Evolutionary conservation across 768 basidiomycete species (phyloP).

Genomic region (Trametes meyenii): DNA sequence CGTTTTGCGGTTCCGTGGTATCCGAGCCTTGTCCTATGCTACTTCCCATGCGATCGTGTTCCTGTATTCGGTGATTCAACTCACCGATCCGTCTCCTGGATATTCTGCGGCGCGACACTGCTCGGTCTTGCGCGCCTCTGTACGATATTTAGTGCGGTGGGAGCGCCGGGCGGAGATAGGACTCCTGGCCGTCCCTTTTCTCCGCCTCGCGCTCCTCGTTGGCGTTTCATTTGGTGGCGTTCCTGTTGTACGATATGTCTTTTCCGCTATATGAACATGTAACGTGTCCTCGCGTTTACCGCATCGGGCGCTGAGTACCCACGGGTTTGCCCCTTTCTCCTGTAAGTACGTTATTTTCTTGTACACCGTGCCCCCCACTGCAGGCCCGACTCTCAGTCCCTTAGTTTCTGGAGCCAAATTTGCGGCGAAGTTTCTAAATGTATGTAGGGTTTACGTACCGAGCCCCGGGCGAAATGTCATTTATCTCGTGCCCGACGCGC

Average conservation of each 20-base stretch:
- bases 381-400: slow-evolving; percentile 2
- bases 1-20: neutral
- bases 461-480: slow-evolving; percentile 6
- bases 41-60: neutral
- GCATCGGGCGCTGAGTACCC: neutral
- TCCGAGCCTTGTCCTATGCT: neutral
- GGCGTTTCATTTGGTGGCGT: slow-evolving; percentile 12
- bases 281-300: neutral
- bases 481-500: slow-evolving; percentile 9
- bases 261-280: slow-evolving; percentile 8
- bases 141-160: neutral
- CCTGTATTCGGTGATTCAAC: slow-evolving; percentile 19
- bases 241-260: slow-evolving; percentile 12
- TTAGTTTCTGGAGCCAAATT: slow-evolving; percentile 5
- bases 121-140: neutral
- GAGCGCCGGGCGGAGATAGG: slow-evolving; percentile 15
- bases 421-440: slow-evolving; percentile 3
- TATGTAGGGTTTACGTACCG: slow-evolving; percentile 22
- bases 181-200: neutral
- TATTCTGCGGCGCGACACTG: neutral
- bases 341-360: slow-evolving; percentile 10
- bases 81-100: neutral
- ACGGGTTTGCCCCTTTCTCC: neutral
- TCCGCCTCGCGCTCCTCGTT: neutral
- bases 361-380: slow-evolving; percentile 1